Evolutionary conservation across 2,329 filamentous ascomycete species (phyloP), one percentile per base, ranked within the genome.

Genomic region (Aureobasidium sp.): DNA sequence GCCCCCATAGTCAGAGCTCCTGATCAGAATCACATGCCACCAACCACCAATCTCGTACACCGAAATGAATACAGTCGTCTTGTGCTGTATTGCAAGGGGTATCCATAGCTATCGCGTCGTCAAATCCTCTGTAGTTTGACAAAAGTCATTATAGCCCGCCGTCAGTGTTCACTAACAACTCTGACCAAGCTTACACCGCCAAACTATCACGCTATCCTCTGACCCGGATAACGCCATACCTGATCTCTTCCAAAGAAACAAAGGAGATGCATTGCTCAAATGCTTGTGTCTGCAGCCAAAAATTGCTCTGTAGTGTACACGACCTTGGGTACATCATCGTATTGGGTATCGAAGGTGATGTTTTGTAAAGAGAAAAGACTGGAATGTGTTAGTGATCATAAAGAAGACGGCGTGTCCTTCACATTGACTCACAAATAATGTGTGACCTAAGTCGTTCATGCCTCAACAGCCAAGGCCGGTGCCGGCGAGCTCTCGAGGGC

Each of bases 401-500:
- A 10, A 8, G 13, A n/a, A 59, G 3, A 11, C 3, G 27, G 4
- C 37, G 11, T 21, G 8, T 13, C 5, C 5, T 8, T 4, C 16
- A 11, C n/a, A 2, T 25, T 6, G 14, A 50, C 57, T 44, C n/a
- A 50, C 57, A 50, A 27, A 16, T 59, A 30, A 11, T 37, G 34
- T 37, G 34, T 39, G 1, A 27, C 21, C 5, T 29, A 21, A 3
- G 11, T 41, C n/a, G 42, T 34, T 50, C 37, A 59, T 59, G 45
- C 57, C 21, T 59, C 57, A 11, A 42, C 36, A 34, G 57, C 25
- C 27, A 42, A 8, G 3, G 76, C 75, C 14, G 49, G 71, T 44
- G 71, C 70, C 13, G 72, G 72, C 30, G 72, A 73, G 66, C 72
- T 74, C 49, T 69, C 70, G 34, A 72, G 67, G 25, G 66, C 70